Evolutionary conservation across 306 rosid genomes (phyloP).

Genomic region (Canavalia gladiata): DNA sequence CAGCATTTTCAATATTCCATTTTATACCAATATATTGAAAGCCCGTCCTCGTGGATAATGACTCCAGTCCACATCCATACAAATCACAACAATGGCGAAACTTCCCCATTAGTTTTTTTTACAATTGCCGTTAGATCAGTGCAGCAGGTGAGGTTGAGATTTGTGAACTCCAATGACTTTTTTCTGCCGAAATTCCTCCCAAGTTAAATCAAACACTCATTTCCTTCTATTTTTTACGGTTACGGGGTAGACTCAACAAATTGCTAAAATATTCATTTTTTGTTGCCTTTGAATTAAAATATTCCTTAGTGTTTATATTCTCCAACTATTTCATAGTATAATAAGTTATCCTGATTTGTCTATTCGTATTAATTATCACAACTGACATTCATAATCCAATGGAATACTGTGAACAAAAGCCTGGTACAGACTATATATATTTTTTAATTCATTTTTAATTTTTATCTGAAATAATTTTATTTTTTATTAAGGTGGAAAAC

Average conservation of each 20-base stretch:
- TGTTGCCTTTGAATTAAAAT: neutral
- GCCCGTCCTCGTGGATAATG: neutral
- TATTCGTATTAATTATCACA: neutral
- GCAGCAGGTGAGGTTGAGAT: neutral
- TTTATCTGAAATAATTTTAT: neutral
- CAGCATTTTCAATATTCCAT: neutral
- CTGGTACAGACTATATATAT: neutral
- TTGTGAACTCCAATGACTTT: neutral
- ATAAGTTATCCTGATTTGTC: neutral
- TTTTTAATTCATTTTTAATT: neutral
- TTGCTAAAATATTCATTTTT: neutral
- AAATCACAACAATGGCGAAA: neutral
- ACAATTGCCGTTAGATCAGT: neutral
- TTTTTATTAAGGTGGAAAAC: neutral
- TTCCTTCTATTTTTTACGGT: too few relatives aligned
- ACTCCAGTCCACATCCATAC: neutral
- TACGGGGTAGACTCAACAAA: neutral
- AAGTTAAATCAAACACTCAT: too few relatives aligned
- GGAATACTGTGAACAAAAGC: neutral
- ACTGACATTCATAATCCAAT: neutral
- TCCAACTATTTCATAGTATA: neutral
- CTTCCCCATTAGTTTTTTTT: neutral
- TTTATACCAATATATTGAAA: neutral
- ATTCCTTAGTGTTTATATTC: neutral
- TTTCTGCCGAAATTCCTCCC: neutral